Conservation (phyloP, 768 basidiomycete genomes). For the Gautieria morchelliformis region DNA sequence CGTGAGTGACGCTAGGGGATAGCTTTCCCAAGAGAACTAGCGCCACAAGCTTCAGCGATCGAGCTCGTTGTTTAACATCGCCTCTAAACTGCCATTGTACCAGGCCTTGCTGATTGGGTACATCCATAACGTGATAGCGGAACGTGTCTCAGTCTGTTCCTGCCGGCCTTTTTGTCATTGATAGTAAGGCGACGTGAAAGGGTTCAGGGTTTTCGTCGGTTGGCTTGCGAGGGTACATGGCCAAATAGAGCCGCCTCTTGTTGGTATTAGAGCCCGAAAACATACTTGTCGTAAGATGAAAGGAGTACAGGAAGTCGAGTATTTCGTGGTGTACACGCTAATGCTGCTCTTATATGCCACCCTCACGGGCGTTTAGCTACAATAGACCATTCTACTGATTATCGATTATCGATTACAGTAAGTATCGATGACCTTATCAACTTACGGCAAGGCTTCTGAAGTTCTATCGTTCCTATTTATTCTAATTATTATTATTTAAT, state of each 20-base stretch:
- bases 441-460: too few relatives aligned
- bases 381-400: too few relatives aligned
- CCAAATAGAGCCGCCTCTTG: neutral
- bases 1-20: neutral
- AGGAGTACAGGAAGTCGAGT: too few relatives aligned
- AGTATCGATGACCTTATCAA: too few relatives aligned
- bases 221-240: neutral
- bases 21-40: neutral
- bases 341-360: too few relatives aligned
- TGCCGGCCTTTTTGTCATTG: neutral
- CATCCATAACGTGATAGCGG: neutral
- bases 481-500: too few relatives aligned
- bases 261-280: neutral
- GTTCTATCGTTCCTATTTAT: too few relatives aligned
- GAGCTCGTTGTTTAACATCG: neutral
- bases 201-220: neutral
- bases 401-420: too few relatives aligned
- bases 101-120: neutral
- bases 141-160: neutral
- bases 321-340: too few relatives aligned
- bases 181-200: neutral
- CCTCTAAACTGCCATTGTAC: neutral
- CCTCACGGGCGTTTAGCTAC: too few relatives aligned
- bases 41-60: neutral
- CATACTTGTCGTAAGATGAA: neutral